Base-by-base conservation (phyloP, 768 basidiomycete genomes). In the Antrodiella citrinella region DNA sequence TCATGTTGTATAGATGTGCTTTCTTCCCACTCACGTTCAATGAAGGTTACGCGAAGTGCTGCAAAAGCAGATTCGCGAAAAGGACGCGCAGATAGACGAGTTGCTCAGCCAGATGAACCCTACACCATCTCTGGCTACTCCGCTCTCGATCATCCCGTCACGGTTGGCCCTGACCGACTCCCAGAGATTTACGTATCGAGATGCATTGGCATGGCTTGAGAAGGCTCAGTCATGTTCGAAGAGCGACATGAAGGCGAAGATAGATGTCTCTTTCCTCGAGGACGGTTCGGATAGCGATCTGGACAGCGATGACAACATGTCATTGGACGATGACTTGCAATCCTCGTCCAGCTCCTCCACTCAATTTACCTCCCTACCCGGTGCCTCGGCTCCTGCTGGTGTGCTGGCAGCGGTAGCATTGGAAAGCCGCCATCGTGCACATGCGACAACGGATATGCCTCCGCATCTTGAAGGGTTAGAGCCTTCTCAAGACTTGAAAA, bases 61-160 rank as follows among this genome's bases (percentile, higher is more conserved):
- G n/a, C 58, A 62, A 21, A 59, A 60, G 41, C 61, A 65, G 35
- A 65, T 67, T 41, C 59, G 64, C 15, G 64, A 65, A 54, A 67
- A 65, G 52, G 61, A 65, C 41, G 59, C 63, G 4, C 54, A 57
- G 52, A 61, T 61, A 44, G 39, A 60, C 51, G 57, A 59, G 15
- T 57, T 67, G 43, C 54, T 59, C 44, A 53, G 53, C 25, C 47
- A 60, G 39, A 58, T 62, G 26, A 63, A 59, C 51, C 61, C 62
- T 13, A 50, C 61, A 23, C 51, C 60, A 5, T 39, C 60, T 41
- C 54, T 57, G 26, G 47, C 58, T 21, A 67, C 65, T 3, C 64
- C 65, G 22, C 58, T 67, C n/a, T 55, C 59, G 4, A 55, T 67
- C 51, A 59, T 55, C 18, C 56, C 64, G 13, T 51, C 64, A 15